phyloP scores from a whole-genome alignment of 2,329 filamentous ascomycete species.

The Alternaria sp. region DNA sequence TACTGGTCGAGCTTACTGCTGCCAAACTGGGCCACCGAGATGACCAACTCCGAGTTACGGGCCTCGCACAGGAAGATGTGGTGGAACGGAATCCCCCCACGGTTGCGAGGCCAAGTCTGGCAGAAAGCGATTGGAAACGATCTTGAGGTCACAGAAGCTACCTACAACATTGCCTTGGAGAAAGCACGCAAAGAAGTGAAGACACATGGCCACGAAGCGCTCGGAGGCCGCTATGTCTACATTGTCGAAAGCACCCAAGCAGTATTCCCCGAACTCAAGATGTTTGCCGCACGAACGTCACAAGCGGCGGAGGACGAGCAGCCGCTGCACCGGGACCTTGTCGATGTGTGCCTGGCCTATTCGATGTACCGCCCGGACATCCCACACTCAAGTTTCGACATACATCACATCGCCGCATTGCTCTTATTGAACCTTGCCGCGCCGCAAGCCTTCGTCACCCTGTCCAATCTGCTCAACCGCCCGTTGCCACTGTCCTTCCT shows the following conservation, averaged over 20 bases:
- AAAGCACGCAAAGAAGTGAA: conserved; percentile 66
- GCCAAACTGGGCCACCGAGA: conserved; percentile 75
- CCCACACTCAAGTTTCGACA: conserved; percentile 72
- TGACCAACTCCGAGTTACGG: conserved; percentile 52
- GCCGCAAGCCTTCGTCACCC: conserved; percentile 70
- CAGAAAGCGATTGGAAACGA: conserved; percentile 75
- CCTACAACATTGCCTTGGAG: conserved; percentile 73
- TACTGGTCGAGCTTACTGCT: conserved; percentile 81
- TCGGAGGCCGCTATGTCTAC: conserved; percentile 32
- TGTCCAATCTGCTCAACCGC: conserved; percentile 80
- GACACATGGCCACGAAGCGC: conserved; percentile 59
- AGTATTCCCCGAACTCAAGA: conserved; percentile 75
- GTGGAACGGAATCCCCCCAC: conserved; percentile 80
- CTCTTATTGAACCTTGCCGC: conserved; percentile 74
- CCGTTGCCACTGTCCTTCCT: conserved; percentile 78
- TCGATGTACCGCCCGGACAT: conserved; percentile 83
- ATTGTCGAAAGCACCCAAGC: conserved; percentile 64
- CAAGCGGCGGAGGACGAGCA: conserved; percentile 53
- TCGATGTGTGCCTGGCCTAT: conserved; percentile 79
- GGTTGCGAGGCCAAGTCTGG: conserved; percentile 74
- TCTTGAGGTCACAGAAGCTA: conserved; percentile 69
- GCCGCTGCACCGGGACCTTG: conserved; percentile 70
- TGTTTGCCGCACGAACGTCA: conserved; percentile 64
- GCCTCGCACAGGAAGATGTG: conserved; percentile 68
- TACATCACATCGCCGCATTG: conserved; percentile 76